Percentiles rank a stretch among this genome's conserved stretches.
Evolutionary conservation across 2,329 filamentous ascomycete genomes (phyloP).

Genomic region (Pyrenophora graminea): DNA sequence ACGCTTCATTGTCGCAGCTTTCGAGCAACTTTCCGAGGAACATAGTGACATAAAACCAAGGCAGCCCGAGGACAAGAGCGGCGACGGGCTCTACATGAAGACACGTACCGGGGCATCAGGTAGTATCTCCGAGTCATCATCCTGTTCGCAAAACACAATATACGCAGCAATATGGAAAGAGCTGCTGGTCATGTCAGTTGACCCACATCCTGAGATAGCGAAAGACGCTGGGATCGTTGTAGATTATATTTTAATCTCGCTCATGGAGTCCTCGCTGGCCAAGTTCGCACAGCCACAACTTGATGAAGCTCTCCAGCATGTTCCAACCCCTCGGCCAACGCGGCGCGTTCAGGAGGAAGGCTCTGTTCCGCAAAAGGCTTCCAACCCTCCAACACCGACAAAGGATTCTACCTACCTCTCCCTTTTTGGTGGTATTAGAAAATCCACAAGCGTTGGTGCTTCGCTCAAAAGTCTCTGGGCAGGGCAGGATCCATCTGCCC

Average conservation of each 20-base stretch:
- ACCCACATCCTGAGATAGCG: constrained; percentile 92
- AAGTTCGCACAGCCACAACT: constrained; percentile 71
- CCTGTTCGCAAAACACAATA: constrained; percentile 77
- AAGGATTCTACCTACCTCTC: constrained; percentile 63
- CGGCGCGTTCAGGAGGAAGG: constrained; percentile 36
- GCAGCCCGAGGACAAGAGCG: constrained; percentile 30
- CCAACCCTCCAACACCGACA: constrained; percentile 54
- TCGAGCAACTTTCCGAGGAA: constrained; percentile 86
- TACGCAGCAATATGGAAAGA: constrained; percentile 96
- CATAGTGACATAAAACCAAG: constrained; percentile 45
- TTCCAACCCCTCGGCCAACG: constrained; percentile 53
- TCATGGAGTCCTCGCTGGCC: constrained; percentile 78
- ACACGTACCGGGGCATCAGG: constrained; percentile 20
- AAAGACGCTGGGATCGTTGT: constrained; percentile 82
- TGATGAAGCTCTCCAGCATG: constrained; percentile 64
- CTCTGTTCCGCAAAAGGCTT: constrained; percentile 48
- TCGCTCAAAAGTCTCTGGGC: constrained; percentile 66
- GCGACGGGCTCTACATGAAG: constrained; percentile 40
- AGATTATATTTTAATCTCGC: constrained; percentile 78
- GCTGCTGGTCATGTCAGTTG: constrained; percentile 84
- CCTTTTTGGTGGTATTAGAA: constrained; percentile 61
- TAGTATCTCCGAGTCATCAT: constrained; percentile 14
- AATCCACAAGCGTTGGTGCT: constrained; percentile 67
- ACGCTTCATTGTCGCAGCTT: constrained; percentile 89
- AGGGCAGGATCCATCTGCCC: constrained; percentile 37